phyloP scores from a whole-genome alignment of 2,329 filamentous ascomycete species.

The Bipolaris sorokiniana region DNA sequence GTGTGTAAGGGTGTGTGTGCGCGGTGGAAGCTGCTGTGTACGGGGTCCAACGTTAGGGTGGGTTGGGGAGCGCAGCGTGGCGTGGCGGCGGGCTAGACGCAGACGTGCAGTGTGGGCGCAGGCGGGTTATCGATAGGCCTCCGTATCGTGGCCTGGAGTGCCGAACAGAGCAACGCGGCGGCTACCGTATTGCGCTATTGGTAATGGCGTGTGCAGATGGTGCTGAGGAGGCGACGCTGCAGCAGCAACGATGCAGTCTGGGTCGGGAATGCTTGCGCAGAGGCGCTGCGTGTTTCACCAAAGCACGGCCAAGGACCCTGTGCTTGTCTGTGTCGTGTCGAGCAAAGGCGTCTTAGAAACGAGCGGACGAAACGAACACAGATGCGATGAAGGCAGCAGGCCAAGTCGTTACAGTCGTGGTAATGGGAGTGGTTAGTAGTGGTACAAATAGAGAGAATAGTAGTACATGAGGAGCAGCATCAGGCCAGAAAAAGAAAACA shows the following conservation, averaged over 20 bases:
- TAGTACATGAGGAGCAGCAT: no score
- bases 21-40: constrained; percentile 9
- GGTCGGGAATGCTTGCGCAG: neutral
- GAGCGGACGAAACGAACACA: no score
- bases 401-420: no score
- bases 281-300: neutral
- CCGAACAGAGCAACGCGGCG: neutral
- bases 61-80: constrained; percentile 1
- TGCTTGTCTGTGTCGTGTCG: no score
- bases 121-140: constrained; percentile 1
- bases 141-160: neutral
- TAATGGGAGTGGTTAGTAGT: no score
- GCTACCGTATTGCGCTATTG: neutral
- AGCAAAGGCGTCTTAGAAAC: no score
- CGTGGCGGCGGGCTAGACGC: neutral
- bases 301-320: neutral
- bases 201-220: neutral
- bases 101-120: neutral
- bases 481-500: no score
- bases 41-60: constrained; percentile 9
- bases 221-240: neutral
- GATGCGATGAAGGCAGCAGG: no score
- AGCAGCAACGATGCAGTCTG: neutral
- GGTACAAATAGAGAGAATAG: no score
- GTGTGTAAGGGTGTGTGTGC: constrained; percentile 4